Evolutionary conservation across 2,329 filamentous ascomycete species (phyloP).

Genomic region (Aureobasidium lini): DNA sequence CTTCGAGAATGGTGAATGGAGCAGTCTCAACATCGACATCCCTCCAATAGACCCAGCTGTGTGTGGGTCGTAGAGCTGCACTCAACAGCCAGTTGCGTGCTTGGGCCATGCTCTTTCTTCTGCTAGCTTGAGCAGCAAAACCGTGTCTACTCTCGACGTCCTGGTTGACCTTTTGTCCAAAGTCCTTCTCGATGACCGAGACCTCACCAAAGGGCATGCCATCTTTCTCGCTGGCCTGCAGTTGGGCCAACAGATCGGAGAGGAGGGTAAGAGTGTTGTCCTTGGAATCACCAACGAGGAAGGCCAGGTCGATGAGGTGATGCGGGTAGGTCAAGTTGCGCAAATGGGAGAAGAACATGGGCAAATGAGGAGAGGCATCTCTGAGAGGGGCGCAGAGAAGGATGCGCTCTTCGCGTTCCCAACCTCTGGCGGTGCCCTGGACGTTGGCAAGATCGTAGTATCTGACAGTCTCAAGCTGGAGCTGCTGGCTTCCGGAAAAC

Average conservation of each 20-base stretch:
- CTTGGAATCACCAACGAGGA: conserved; percentile 94
- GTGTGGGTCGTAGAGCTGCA: conserved; percentile 83
- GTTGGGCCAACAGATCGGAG: conserved; percentile 63
- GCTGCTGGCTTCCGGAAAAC: conserved; percentile 52
- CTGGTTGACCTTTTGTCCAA: conserved; percentile 95
- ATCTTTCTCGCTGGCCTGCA: conserved; percentile 73
- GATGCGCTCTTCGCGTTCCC: conserved; percentile 94
- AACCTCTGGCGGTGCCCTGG: conserved; percentile 82
- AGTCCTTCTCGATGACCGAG: conserved; percentile 97
- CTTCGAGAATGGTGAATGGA: conserved; percentile 91
- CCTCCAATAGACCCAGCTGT: conserved; percentile 99
- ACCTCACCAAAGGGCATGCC: conserved; percentile 89
- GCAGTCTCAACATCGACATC: conserved; percentile 98
- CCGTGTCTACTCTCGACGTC: conserved; percentile 96
- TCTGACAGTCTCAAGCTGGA: conserved; percentile 86
- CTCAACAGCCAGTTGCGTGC: conserved; percentile 95
- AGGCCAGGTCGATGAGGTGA: conserved; percentile 90
- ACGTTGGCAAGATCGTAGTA: conserved; percentile 95
- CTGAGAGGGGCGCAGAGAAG: conserved; percentile 88
- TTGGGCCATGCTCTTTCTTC: conserved; percentile 95
- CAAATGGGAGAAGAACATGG: conserved; percentile 98
- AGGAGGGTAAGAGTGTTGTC: conserved; percentile 77
- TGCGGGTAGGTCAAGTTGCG: conserved; percentile 96
- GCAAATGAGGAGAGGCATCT: conserved; percentile 83
- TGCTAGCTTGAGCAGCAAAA: conserved; percentile 87